Percentiles rank a stretch among this genome's conserved stretches.
Conservation (phyloP, 192 early-diverging fungal genomes). For the Coemansia aciculifera region DNA sequence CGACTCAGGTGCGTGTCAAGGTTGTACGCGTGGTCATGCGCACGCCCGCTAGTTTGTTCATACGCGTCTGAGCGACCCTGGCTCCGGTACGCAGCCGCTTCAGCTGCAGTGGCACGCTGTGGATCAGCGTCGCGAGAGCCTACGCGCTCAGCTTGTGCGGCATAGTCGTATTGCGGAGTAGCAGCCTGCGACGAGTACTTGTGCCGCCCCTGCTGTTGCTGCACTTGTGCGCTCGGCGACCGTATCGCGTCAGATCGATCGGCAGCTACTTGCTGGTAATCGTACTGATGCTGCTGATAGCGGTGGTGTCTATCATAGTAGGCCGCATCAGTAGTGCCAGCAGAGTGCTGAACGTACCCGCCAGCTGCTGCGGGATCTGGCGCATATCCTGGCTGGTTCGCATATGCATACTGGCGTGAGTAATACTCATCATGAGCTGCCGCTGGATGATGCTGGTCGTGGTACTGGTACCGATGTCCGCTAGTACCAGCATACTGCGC, state of each 20-base stretch:
- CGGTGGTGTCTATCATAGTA: constrained; percentile 10
- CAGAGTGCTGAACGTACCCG: constrained; percentile 15
- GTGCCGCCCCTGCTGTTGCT: constrained; percentile 18
- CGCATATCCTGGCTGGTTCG: background rate
- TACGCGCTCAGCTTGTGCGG: constrained; percentile 5
- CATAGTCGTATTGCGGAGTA: constrained; percentile 19
- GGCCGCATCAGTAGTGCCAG: background rate
- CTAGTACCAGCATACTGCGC: constrained; percentile 19
- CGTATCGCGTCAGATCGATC: constrained; percentile 11
- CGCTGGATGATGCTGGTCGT: constrained; percentile 16
- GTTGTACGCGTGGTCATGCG: constrained; percentile 5
- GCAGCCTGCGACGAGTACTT: constrained; percentile 21
- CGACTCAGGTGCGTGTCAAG: constrained; percentile 7
- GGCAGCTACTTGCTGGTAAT: constrained; percentile 20
- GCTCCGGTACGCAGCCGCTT: constrained; percentile 1
- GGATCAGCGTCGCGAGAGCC: constrained; percentile 2
- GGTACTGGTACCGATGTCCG: constrained; percentile 15
- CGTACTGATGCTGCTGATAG: constrained; percentile 13
- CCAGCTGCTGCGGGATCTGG: constrained; percentile 2
- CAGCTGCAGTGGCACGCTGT: constrained; percentile 7
- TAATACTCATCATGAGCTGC: constrained; percentile 38
- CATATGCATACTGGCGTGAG: constrained; percentile 18
- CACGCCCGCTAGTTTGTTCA: background rate
- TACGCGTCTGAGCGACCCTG: background rate
- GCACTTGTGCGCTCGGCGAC: constrained; percentile 24